Conservation (phyloP, 768 basidiomycete genomes). For the Xerocomus potaroensis region DNA sequence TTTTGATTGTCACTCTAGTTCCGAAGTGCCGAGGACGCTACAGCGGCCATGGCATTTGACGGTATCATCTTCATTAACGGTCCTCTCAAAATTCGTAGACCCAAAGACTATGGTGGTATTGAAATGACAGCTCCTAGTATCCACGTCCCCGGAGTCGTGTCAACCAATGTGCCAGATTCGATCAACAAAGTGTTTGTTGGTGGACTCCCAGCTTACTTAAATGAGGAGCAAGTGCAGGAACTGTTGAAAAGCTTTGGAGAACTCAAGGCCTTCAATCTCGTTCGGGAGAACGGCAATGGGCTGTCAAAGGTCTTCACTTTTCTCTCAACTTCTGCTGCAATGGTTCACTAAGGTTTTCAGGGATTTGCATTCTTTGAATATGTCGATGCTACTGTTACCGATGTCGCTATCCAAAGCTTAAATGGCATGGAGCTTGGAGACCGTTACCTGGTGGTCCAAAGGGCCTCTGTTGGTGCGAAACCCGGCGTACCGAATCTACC, state of each 20-base stretch:
- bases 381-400: conserved; percentile 82
- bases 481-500: conserved; percentile 63
- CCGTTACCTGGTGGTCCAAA: conserved; percentile 91
- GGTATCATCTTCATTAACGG: conserved; percentile 94
- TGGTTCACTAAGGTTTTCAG: conserved; percentile 37
- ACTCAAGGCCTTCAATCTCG: conserved; percentile 95
- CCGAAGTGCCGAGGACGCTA: conserved; percentile 95
- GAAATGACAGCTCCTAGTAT: conserved; percentile 61
- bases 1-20: conserved; percentile 54
- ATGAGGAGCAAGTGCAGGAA: conserved; percentile 99
- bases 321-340: neutral
- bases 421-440: conserved; percentile 99
- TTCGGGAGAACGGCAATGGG: conserved; percentile 88
- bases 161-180: conserved; percentile 94
- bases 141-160: conserved; percentile 93
- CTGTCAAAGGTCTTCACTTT: conserved; percentile 67
- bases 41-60: conserved; percentile 95
- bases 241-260: conserved; percentile 96
- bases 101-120: conserved; percentile 91
- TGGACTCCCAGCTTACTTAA: conserved; percentile 90
- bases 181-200: conserved; percentile 98
- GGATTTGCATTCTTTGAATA: conserved; percentile 99
- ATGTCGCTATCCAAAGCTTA: conserved; percentile 92
- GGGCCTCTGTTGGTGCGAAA: conserved; percentile 92
- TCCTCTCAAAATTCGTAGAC: conserved; percentile 95